Base-by-base conservation (phyloP, 768 basidiomycete species). In the Aureoboletus auriporus region DNA sequence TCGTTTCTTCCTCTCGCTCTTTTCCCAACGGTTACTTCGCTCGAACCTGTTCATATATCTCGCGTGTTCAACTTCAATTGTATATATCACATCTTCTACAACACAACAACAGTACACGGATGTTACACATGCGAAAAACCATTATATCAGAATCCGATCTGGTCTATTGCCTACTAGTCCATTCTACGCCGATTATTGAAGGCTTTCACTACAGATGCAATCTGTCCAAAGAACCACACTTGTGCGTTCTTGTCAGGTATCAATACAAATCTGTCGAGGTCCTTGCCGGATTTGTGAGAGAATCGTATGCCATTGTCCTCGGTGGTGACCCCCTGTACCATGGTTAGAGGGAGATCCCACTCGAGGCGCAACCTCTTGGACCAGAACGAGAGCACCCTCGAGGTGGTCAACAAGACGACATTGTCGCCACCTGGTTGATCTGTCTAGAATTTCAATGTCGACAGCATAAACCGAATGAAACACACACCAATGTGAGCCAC, bases 271-370 rank as follows among this genome's bases (percentile, higher is more conserved):
- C 78, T 84, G 69, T 91, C 86, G 49, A 82, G 74, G 48, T 84
- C 85, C 60, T 74, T 80, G 49, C 89, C 89, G 3, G 75, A 71
- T 59, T 88, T 94, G 67, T 93, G 82, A 12, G 86, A 79, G 61
- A 93, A 89, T 14, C 88, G 80, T 60, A 99, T 90, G 1, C 94
- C 94, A 13, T 83, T 90, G 60, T 93, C 86, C 62, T 97, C 94
- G 26, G 91, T 83, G 4, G 84, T 87, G 39, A 98, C 82, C 14
- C 89, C 90, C 65, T 89, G 84, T 4, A 97, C 81, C 55, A 90
- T 84, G 16, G 80, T 80, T 63, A 98, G 83, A 0, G 93, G 85
- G 12, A 97, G 71, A 55, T 97, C 93, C 95, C 94, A 99, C 36
- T 88, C 84, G 5, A 95, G 78, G 30, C 81, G 80, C 33, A 98